phyloP scores from a whole-genome alignment of 176 grass and related monocot species.

The Bothriochloa decipiens region DNA sequence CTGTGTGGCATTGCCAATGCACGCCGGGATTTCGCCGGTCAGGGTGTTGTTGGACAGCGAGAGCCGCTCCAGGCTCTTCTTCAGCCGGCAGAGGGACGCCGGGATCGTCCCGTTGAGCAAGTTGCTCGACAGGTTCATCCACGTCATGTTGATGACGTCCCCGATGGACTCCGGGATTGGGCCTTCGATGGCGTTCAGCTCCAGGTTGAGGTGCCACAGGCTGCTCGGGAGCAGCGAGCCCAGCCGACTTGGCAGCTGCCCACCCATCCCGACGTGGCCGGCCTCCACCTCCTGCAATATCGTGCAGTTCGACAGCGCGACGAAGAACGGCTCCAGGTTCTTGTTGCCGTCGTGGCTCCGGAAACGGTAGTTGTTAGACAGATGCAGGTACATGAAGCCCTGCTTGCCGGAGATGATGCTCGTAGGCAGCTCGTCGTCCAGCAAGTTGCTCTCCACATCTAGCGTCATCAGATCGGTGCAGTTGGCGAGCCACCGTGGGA shows the following conservation, averaged over 20 bases:
- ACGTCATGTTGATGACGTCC: conserved; percentile 60
- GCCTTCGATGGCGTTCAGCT: conserved; percentile 66
- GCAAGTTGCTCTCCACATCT: too few relatives aligned
- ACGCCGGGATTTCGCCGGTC: conserved; percentile 50
- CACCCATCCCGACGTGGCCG: conserved; percentile 46
- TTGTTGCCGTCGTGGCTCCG: too few relatives aligned
- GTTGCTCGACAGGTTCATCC: conserved; percentile 78
- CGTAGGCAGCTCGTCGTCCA: too few relatives aligned
- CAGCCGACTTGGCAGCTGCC: conserved; percentile 42
- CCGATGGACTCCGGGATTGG: conserved; percentile 60
- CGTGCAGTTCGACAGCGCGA: too few relatives aligned
- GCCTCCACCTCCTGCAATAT: conserved; percentile 54
- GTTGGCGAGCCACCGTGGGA: conserved; percentile 78
- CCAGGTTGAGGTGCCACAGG: conserved; percentile 54
- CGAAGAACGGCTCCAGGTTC: too few relatives aligned
- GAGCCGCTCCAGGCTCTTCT: conserved; percentile 50
- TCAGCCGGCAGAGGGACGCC: conserved; percentile 42
- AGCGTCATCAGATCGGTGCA: not conserved
- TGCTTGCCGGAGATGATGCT: too few relatives aligned
- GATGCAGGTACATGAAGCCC: too few relatives aligned
- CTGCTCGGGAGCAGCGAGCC: conserved; percentile 29
- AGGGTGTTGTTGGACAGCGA: conserved; percentile 59
- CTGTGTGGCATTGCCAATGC: conserved; percentile 52
- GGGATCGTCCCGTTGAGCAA: conserved; percentile 63
- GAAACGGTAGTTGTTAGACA: too few relatives aligned